phyloP scores from a whole-genome alignment of 805 yeast genomes.

The Nakazawaea populi region DNA sequence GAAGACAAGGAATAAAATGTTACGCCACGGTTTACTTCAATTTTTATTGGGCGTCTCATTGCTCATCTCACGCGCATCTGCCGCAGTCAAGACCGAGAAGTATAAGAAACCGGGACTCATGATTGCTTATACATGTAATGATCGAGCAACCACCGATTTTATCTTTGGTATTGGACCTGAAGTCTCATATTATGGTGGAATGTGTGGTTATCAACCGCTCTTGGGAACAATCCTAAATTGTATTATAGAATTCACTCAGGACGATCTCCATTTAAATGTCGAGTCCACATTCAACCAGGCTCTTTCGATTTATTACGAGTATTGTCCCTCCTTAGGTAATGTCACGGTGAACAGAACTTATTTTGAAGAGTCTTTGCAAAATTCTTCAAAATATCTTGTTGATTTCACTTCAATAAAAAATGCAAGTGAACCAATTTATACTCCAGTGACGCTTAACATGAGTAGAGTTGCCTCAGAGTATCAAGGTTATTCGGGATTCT shows the following conservation, averaged over 20 bases:
- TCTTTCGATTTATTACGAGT: neutral
- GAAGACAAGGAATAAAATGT: too few species aligned
- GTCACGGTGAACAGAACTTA: neutral
- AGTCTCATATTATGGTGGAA: neutral
- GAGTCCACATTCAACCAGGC: neutral
- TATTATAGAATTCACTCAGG: neutral
- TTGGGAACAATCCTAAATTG: neutral
- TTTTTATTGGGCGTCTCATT: too few species aligned
- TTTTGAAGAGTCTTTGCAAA: conserved; percentile 17
- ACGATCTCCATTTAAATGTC: neutral
- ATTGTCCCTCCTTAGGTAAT: neutral
- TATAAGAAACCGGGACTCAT: too few species aligned
- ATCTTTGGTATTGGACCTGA: neutral
- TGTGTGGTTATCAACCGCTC: conserved; percentile 1
- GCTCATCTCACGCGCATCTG: too few species aligned
- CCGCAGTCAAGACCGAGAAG: too few species aligned
- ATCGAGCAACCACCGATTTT: neutral
- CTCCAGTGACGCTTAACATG: conserved; percentile 14
- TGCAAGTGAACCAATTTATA: conserved; percentile 10
- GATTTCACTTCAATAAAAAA: conserved; percentile 4
- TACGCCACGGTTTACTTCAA: too few species aligned
- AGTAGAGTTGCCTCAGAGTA: conserved; percentile 2
- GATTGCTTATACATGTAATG: neutral
- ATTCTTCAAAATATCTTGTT: conserved; percentile 21
- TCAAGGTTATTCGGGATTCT: conserved; percentile 14